Percentiles rank a stretch among this genome's conserved stretches.
These are phyloP conservation scores for Populus nigra DNA, from an alignment of 345 rosid genomes.

Conservation along the genomic window DNA sequence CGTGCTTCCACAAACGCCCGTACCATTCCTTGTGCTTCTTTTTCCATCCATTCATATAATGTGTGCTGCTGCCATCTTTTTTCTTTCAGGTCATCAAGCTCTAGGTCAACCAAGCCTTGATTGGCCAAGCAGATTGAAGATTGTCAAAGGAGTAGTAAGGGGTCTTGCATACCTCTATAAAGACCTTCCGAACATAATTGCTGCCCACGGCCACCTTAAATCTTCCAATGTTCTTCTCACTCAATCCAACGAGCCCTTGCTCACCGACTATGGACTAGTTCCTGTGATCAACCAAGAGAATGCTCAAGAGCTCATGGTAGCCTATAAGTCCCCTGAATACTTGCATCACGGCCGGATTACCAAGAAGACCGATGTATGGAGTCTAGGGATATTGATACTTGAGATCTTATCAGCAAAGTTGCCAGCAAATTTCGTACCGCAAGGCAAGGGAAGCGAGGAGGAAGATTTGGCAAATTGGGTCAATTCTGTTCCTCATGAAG, in stretches of 20 bases:
- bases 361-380: constrained; percentile 89
- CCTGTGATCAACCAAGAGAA: constrained; percentile 78
- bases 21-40: neutral
- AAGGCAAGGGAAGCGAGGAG: constrained; percentile 35
- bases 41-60: neutral
- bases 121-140: constrained; percentile 69
- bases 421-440: constrained; percentile 52
- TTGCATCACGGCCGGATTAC: constrained; percentile 55
- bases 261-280: constrained; percentile 66
- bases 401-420: constrained; percentile 69
- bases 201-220: constrained; percentile 90
- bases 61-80: neutral
- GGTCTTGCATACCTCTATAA: constrained; percentile 64
- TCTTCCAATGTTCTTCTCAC: constrained; percentile 75
- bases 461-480: constrained; percentile 59
- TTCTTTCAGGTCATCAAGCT: constrained; percentile 45
- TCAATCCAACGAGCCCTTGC: constrained; percentile 52
- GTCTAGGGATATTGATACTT: constrained; percentile 65
- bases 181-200: constrained; percentile 64
- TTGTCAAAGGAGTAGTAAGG: constrained; percentile 67
- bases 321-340: constrained; percentile 87
- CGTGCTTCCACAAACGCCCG: neutral
- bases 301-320: constrained; percentile 77
- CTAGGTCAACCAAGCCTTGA: constrained; percentile 52
- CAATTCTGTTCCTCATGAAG: constrained; percentile 25